Percentiles rank a stretch among this genome's conserved stretches.
Evolutionary conservation across 306 rosid species (phyloP).

Genomic region (Fragaria nilgerrensis): DNA sequence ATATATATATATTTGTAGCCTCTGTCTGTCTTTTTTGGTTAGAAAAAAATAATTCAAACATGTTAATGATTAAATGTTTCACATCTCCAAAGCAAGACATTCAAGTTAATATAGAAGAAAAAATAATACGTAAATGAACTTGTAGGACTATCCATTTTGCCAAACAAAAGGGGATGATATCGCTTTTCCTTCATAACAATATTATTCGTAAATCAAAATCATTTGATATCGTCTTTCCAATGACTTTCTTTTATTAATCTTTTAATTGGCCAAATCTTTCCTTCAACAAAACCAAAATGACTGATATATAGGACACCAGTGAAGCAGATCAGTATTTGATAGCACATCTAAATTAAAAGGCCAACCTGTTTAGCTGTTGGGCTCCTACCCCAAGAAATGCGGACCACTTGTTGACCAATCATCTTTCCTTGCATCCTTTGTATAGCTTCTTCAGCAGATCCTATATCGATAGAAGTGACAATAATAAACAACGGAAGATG

Average conservation of each 20-base stretch:
- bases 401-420: slow-evolving; percentile 78
- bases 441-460: slow-evolving; percentile 83
- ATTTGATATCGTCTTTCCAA: neutral
- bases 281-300: neutral
- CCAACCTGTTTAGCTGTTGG: slow-evolving; percentile 77
- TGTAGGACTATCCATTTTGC: neutral
- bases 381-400: slow-evolving; percentile 80
- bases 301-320: neutral
- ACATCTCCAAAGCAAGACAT: neutral
- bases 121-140: neutral
- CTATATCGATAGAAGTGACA: slow-evolving; percentile 37
- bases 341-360: neutral
- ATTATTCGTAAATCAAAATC: neutral
- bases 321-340: neutral
- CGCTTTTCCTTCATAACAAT: neutral
- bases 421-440: slow-evolving; percentile 86
- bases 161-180: neutral
- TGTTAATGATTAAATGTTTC: neutral
- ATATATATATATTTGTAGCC: neutral
- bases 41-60: neutral
- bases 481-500: slow-evolving; percentile 5
- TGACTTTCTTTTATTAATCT: neutral
- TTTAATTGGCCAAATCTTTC: neutral
- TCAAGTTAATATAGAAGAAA: neutral
- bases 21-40: neutral